Evolutionary conservation across 192 early-diverging fungal species (phyloP).

Genomic region (Jimgerdemannia lactiflua): DNA sequence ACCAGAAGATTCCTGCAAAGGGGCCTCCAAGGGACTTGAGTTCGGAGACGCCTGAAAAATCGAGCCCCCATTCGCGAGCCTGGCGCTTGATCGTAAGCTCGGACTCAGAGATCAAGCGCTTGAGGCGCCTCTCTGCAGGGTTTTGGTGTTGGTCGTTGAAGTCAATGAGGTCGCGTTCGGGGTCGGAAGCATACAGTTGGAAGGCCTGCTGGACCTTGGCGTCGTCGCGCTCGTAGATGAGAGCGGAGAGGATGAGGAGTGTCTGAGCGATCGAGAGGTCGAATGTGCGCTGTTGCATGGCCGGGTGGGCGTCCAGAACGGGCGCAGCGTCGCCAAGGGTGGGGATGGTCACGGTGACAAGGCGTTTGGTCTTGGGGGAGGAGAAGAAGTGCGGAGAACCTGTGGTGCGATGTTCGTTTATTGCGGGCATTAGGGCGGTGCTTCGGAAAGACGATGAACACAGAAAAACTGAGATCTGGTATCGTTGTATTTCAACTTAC

Average conservation of each 20-base stretch:
- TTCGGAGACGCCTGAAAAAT: slow-evolving; percentile 42
- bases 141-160: neutral
- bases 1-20: slow-evolving; percentile 47
- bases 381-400: slow-evolving; percentile 19
- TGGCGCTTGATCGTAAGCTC: slow-evolving; percentile 25
- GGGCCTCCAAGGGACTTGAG: slow-evolving; percentile 46
- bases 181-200: slow-evolving; percentile 8
- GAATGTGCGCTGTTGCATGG: slow-evolving; percentile 17
- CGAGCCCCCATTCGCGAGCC: slow-evolving; percentile 12
- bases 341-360: slow-evolving; percentile 16
- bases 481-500: slow-evolving; percentile 4
- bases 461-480: no score
- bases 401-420: neutral
- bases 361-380: slow-evolving; percentile 4
- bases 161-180: slow-evolving; percentile 8
- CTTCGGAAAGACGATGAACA: no score
- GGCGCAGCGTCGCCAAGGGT: slow-evolving; percentile 6
- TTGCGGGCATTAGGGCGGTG: neutral
- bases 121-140: slow-evolving; percentile 9
- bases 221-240: slow-evolving; percentile 46
- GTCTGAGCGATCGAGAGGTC: slow-evolving; percentile 39
- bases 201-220: slow-evolving; percentile 36
- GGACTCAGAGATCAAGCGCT: slow-evolving; percentile 21
- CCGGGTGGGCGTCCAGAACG: neutral
- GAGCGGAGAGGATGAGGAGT: slow-evolving; percentile 37